Conservation (phyloP, 2,329 filamentous ascomycete genomes). For the Fusarium sp. region DNA sequence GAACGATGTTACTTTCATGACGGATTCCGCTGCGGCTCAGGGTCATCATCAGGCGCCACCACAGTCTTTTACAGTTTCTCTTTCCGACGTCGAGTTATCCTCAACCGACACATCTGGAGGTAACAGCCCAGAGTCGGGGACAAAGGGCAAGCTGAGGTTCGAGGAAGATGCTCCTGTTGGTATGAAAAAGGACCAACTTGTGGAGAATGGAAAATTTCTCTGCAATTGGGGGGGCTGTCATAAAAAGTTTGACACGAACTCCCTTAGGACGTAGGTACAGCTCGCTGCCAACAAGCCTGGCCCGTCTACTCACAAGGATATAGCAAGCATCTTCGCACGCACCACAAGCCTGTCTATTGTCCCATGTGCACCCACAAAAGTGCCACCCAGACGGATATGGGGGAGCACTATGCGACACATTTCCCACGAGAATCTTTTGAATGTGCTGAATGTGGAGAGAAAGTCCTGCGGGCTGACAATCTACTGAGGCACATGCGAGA, state of each 20-base stretch:
- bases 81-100: neutral
- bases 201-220: conserved; percentile 27
- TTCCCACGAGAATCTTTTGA: conserved; percentile 8
- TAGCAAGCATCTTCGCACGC: conserved; percentile 43
- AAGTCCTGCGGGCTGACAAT: conserved; percentile 25
- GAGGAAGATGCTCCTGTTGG: conserved; percentile 22
- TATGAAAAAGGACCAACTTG: conserved; percentile 35
- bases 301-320: conserved; percentile 1
- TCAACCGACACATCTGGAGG: neutral
- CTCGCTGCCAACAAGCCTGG: too few relatives aligned
- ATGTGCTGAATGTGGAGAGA: conserved; percentile 16
- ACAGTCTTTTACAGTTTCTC: conserved; percentile 9
- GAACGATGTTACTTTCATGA: conserved; percentile 3
- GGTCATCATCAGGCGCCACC: neutral
- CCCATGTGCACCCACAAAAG: conserved; percentile 16
- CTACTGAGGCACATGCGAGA: conserved; percentile 27
- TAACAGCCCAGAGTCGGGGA: conserved; percentile 15
- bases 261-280: conserved; percentile 32
- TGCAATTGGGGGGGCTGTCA: conserved; percentile 28
- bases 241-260: conserved; percentile 14
- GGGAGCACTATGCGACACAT: conserved; percentile 28
- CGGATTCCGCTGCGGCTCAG: neutral
- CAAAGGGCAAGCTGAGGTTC: conserved; percentile 16
- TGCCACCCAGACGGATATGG: conserved; percentile 37
- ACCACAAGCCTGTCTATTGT: conserved; percentile 39